Evolutionary conservation across 441 rosid species (phyloP).

Genomic region (Manihot esculenta): DNA sequence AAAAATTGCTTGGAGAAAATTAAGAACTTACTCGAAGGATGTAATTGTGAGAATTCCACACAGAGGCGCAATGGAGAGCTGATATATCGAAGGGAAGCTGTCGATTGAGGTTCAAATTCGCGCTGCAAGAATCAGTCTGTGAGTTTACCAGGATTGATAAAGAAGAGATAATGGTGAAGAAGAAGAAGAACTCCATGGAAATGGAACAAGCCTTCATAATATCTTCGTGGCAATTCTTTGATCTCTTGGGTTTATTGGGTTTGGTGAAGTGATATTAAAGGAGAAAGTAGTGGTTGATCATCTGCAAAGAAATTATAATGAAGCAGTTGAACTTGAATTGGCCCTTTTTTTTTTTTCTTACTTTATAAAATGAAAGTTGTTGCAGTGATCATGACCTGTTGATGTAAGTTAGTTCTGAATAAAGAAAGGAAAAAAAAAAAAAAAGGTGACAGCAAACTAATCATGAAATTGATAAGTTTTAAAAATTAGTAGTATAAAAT

Average conservation of each 20-base stretch:
- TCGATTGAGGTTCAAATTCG: constrained; percentile 39
- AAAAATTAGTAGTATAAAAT: neutral
- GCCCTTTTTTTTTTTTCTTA: neutral
- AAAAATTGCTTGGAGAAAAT: too few species aligned
- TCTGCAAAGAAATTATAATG: neutral
- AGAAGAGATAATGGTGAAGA: constrained; percentile 25
- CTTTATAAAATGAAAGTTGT: neutral
- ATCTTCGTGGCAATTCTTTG: neutral
- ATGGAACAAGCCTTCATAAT: constrained; percentile 34
- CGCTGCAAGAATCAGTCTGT: constrained; percentile 63
- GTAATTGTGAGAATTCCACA: constrained; percentile 48
- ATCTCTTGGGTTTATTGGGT: too few species aligned
- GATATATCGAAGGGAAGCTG: constrained; percentile 39
- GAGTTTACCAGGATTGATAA: constrained; percentile 33
- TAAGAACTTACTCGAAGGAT: constrained; percentile 59
- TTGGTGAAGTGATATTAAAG: neutral
- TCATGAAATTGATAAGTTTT: neutral
- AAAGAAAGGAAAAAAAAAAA: too few species aligned
- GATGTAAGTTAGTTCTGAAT: neutral
- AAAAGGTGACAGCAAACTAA: neutral
- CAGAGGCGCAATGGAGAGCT: constrained; percentile 53
- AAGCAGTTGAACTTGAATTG: constrained; percentile 10
- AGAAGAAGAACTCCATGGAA: constrained; percentile 12
- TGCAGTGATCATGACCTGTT: constrained; percentile 10
- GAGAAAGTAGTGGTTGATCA: constrained; percentile 11